Percentiles rank a stretch among this genome's conserved stretches.
Evolutionary conservation across 106 monocot species (phyloP).

Genomic region (Platanthera zijinensis): DNA sequence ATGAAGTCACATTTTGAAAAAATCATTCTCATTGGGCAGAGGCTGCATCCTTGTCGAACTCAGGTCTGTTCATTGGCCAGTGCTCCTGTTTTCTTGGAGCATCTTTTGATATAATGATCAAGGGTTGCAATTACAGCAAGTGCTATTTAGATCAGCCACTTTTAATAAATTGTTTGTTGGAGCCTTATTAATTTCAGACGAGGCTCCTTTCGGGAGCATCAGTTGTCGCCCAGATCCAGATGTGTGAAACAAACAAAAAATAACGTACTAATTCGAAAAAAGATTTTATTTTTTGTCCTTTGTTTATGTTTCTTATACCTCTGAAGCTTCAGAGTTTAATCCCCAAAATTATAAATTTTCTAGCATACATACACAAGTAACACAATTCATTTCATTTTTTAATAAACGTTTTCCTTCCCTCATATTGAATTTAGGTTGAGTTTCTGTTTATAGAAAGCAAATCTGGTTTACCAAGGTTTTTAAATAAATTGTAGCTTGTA

Average conservation of each 20-base stretch:
- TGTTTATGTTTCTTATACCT: background rate
- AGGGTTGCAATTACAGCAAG: background rate
- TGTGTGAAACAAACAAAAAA: background rate
- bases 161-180: background rate
- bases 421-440: too few relatives aligned
- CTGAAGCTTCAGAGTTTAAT: background rate
- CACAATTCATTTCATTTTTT: too few relatives aligned
- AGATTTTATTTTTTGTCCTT: background rate
- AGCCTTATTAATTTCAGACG: background rate
- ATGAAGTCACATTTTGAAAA: slow-evolving; percentile 88
- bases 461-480: background rate
- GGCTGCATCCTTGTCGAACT: slow-evolving; percentile 43
- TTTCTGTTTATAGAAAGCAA: background rate
- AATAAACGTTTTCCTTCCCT: too few relatives aligned
- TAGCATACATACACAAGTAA: background rate
- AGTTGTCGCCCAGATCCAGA: background rate
- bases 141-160: background rate
- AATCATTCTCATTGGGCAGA: slow-evolving; percentile 64
- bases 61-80: slow-evolving; percentile 31
- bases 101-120: background rate
- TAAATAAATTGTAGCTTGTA: background rate
- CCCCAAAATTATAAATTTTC: background rate
- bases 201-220: background rate
- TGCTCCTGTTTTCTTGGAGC: background rate
- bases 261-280: background rate